These are phyloP conservation scores for Phytopythium litorale DNA, from an alignment of 352 stramenopile species.

Conservation along the genomic window DNA sequence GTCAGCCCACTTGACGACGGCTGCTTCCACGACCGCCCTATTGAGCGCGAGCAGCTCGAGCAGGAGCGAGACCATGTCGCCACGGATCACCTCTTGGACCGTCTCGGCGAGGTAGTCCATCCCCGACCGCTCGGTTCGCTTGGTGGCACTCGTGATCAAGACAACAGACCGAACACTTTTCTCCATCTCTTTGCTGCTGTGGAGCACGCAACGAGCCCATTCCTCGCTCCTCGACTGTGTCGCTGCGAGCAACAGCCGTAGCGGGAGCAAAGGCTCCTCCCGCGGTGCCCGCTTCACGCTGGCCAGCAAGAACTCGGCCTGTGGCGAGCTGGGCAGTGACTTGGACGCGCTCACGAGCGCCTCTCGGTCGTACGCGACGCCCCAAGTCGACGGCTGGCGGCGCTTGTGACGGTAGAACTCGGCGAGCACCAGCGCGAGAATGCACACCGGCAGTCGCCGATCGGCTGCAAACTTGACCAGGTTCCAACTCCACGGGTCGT, in stretches of 20 bases:
- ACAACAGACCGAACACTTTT: background rate
- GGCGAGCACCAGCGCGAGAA: background rate
- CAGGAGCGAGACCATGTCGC: background rate
- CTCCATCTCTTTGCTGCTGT: background rate
- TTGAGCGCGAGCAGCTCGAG: background rate
- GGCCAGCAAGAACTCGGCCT: background rate
- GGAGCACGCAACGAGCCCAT: background rate
- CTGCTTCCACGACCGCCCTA: background rate
- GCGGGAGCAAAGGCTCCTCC: background rate
- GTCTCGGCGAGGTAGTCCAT: background rate
- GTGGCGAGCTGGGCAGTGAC: background rate
- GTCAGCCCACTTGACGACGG: background rate
- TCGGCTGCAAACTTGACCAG: background rate
- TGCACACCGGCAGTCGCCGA: background rate
- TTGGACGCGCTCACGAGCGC: background rate
- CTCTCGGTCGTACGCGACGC: background rate
- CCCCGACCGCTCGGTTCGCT: background rate
- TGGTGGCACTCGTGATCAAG: background rate
- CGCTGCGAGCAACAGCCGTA: background rate
- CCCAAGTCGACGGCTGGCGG: background rate
- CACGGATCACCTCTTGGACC: background rate
- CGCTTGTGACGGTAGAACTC: background rate
- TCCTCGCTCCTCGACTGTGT: constrained; percentile 1
- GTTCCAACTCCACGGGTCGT: background rate
- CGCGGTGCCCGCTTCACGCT: background rate